Evolutionary conservation across 306 rosid species (phyloP), one percentile per base, ranked within the genome.

Genomic region (Inga oerstediana): DNA sequence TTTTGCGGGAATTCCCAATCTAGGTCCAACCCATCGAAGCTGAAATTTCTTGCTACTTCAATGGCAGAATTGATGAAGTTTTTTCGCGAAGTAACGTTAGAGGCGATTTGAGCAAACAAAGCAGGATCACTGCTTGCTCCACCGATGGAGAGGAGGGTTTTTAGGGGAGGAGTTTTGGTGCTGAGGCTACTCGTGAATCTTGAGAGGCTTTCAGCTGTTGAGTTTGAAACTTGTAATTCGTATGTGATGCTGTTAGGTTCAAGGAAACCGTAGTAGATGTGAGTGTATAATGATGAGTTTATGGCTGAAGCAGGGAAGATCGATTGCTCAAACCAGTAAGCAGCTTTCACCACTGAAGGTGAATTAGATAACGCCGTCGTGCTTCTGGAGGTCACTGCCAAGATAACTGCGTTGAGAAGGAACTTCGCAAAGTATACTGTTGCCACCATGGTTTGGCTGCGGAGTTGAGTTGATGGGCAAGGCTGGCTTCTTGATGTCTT

Each of bases 1-100:
- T 10, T 87, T 82, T 13, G 56, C 10, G 98, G 98, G 30, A 56
- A 94, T 19, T 94, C 97, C 98, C 98, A 92, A 27, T 92, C 96
- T 0, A 92, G 86, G 75, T 92, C 96, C 34, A 94, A 13, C 4
- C 97, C 96, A 45, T 91, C 84, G 86, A 94, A 92, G 11, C 89
- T 90, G 62, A 81, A 94, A 48, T 77, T 64, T 10, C 97, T 88
- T 0, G 97, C 94, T 15, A 88, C 88, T 7, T 79, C 46, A 10
- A 91, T 85, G 2, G 93, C 74, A 19, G 96, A 90, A 82, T 83
- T 59, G 58, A 94, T 91, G 91, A 94, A 92, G 59, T 77, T 44
- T 35, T 85, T 73, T 56, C 97, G 93, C 2, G 92, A 81, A 19
- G 87, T 19, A n/a, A 49, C 7, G 4, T 77, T 14, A 1, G 92